phyloP scores from a whole-genome alignment of 2,329 filamentous ascomycete species.

The Exophiala sp. region DNA sequence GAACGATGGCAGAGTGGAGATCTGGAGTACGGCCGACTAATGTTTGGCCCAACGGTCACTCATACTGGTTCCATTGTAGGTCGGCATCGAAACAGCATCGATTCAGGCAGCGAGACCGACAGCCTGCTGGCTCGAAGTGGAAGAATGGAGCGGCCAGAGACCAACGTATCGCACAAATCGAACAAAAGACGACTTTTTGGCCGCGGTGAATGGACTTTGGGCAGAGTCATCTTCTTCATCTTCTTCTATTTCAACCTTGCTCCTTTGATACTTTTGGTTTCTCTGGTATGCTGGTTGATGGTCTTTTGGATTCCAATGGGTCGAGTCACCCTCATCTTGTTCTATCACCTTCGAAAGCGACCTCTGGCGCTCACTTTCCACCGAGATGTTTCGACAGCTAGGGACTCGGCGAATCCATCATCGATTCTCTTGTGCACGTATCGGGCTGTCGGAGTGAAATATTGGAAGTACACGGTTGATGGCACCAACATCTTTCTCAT shows the following conservation, averaged over 20 bases:
- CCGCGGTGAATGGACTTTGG: constrained; percentile 91
- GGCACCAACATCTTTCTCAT: constrained; percentile 99
- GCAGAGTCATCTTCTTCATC: constrained; percentile 89
- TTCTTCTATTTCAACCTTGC: constrained; percentile 94
- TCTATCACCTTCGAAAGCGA: constrained; percentile 87
- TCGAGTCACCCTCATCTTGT: constrained; percentile 83
- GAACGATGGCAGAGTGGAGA: constrained; percentile 99
- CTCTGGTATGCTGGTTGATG: constrained; percentile 86
- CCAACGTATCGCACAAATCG: constrained; percentile 40
- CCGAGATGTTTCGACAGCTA: constrained; percentile 72
- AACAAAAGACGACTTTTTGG: constrained; percentile 84
- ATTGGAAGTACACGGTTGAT: constrained; percentile 99
- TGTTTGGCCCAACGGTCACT: constrained; percentile 78
- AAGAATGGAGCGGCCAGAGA: constrained; percentile 48
- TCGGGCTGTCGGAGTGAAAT: constrained; percentile 85
- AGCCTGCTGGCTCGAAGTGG: constrained; percentile 72
- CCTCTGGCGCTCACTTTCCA: constrained; percentile 92
- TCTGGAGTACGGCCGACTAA: constrained; percentile 88
- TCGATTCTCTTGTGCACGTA: constrained; percentile 96
- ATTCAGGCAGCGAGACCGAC: constrained; percentile 84
- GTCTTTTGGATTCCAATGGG: constrained; percentile 99
- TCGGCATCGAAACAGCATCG: constrained; percentile 79
- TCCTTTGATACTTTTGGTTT: constrained; percentile 80
- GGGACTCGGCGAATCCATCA: constrained; percentile 66
- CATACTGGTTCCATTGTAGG: constrained; percentile 70